phyloP scores from a whole-genome alignment of 2,329 filamentous ascomycete species.

The Diplodia corticola region DNA sequence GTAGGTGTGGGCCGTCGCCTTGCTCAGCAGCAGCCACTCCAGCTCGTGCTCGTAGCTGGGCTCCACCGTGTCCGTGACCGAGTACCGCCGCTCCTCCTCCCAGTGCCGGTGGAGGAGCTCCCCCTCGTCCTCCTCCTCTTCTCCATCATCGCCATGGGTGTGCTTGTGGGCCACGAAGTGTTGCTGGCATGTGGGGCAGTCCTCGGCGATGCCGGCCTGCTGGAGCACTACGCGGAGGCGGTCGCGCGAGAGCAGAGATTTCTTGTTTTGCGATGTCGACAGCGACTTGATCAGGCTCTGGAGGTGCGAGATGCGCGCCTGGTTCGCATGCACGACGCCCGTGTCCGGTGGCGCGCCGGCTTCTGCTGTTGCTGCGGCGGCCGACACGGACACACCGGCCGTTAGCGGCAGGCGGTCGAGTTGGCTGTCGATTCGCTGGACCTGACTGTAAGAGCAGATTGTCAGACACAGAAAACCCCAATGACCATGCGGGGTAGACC shows the following conservation, averaged over 20 bases:
- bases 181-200: slow-evolving; percentile 41
- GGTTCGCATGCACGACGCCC: slow-evolving; percentile 29
- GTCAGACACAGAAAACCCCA: neutral
- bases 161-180: slow-evolving; percentile 31
- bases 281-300: slow-evolving; percentile 69
- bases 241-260: slow-evolving; percentile 59
- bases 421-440: slow-evolving; percentile 58
- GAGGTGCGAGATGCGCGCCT: slow-evolving; percentile 58
- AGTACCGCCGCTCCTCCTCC: slow-evolving; percentile 31
- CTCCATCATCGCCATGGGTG: slow-evolving; percentile 28
- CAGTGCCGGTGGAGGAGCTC: neutral
- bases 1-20: slow-evolving; percentile 88
- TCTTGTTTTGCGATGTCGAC: slow-evolving; percentile 57
- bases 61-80: slow-evolving; percentile 6
- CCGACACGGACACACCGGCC: slow-evolving; percentile 26
- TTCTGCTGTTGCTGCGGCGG: slow-evolving; percentile 2
- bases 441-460: slow-evolving; percentile 45
- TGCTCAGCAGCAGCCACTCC: slow-evolving; percentile 87
- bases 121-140: slow-evolving; percentile 24
- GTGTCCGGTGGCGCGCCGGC: neutral
- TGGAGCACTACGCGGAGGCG: slow-evolving; percentile 63
- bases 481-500: slow-evolving; percentile 2
- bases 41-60: slow-evolving; percentile 68
- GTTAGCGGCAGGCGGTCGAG: slow-evolving; percentile 59
- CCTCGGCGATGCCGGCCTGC: slow-evolving; percentile 58